Base-by-base conservation (phyloP, 2,329 filamentous ascomycete genomes). In the Colletotrichum godetiae region DNA sequence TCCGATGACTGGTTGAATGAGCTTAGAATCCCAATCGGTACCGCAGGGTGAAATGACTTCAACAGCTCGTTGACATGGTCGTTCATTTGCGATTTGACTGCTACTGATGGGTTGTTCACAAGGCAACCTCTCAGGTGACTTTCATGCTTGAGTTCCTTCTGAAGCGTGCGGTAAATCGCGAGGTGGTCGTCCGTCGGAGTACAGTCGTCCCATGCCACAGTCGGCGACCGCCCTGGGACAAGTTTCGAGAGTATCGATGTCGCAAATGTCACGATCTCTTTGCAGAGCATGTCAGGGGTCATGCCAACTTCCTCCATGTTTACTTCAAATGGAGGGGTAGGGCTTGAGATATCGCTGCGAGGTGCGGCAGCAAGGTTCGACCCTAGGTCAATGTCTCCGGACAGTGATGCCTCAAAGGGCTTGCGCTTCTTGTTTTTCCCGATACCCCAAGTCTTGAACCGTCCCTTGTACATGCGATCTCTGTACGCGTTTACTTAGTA, bases 381-480 rank as follows among this genome's bases (percentile, higher is more conserved):
- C 7, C 37, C 31, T 2, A 2, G n/a, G 4, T 13, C 15, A 19
- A 19, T 19, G 13, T 42, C 15, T 6, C 49, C 8, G 35, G 62
- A 10, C 15, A n/a, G 11, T 12, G 11, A 6, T 24, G 49, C 59
- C 56, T 37, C 35, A 37, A 15, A 37, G 35, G 35, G 35, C 35
- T 57, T 64, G 12, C 59, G 68, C 22, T 49, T 49, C 24, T 69
- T 74, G 22, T 74, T 74, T 57, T 74, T 74, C 53, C 58, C 67
- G 53, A 74, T 56, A 4, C 72, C 72, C 72, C 72, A 74, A 1
- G 49, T 22, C 37, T 64, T 71, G 22, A 74, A 72, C 27, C 72
- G 53, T 12, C 57, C 58, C 52, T 74, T 74, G 58, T 67, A 74
- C 72, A 74, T 74, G 6, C 72, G 72, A n/a, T 72, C 68, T 19